Conservation (phyloP, 495 filamentous ascomycete genomes). For the Staphylotrichum longicolle region DNA sequence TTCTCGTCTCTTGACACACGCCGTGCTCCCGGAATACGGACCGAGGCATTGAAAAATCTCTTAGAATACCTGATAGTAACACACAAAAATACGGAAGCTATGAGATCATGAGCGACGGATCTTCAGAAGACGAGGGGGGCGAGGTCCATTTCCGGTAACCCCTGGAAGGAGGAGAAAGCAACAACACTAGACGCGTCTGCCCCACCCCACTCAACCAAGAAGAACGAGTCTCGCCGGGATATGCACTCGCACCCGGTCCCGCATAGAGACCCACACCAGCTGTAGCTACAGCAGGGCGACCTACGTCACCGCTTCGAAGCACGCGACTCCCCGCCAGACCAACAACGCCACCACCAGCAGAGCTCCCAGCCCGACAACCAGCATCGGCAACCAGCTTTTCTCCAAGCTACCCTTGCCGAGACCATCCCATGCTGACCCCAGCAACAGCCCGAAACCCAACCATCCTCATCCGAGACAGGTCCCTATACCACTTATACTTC, state of each 20-base stretch:
- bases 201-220: slow-evolving; percentile 3
- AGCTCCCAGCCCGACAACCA: not conserved
- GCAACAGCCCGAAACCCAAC: no score
- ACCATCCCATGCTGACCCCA: no score
- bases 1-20: not conserved
- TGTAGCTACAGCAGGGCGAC: slow-evolving; percentile 29
- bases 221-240: not conserved
- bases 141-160: not conserved
- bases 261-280: slow-evolving; percentile 25
- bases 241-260: slow-evolving; percentile 11
- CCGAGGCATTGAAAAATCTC: slow-evolving; percentile 9
- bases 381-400: not conserved
- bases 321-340: slow-evolving; percentile 10
- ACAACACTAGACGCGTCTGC: not conserved
- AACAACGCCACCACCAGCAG: no score
- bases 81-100: slow-evolving; percentile 1
- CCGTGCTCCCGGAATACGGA: slow-evolving; percentile 6
- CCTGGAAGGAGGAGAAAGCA: not conserved
- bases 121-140: not conserved
- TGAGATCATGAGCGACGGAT: slow-evolving; percentile 17
- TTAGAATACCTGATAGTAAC: no score
- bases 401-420: no score
- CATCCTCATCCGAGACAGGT: no score
- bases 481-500: no score
- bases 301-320: slow-evolving; percentile 30